Base-by-base conservation (phyloP, 2,329 filamentous ascomycete species). In the Aureobasidium sp. region DNA sequence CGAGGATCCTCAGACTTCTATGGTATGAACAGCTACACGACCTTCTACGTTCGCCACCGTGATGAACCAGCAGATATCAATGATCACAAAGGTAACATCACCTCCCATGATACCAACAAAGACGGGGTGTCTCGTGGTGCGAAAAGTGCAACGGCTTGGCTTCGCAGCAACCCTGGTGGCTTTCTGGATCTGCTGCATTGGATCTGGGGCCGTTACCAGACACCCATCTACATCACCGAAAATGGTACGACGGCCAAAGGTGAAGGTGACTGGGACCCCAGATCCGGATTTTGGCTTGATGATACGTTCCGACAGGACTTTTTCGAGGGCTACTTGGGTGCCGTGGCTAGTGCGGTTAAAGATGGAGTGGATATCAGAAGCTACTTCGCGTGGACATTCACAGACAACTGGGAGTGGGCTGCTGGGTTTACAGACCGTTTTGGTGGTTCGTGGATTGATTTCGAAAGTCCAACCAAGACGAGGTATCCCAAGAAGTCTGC, bases 171-270 rank as follows among this genome's bases (percentile, higher is more conserved):
- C 65, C 79, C 88, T 0, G 72, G 78, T 32, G 88, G 87, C 1
- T 94, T 93, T 78, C 80, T 86, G 52, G 83, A 87, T 64, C 74
- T 94, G 54, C 76, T 90, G 59, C 79, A 78, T 60, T 90, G 86
- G 86, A 75, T 90, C 56, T 86, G 81, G 65, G 82, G 86, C 65
- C 80, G 89, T 21, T 94, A 94, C 69, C 78, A 76, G 32, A 74
- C 79, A 60, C 88, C 89, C 32, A 90, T 94, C 71, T 91, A 89
- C 67, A 85, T 93, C 52, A 94, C 89, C 0, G 89, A 95, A 74
- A 94, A 90, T 68, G 89, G 89, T 35, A 94, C 88, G 3, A 88
- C 84, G 62, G 70, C 94, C 66, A 88, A 89, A 19, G 54, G 54
- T 3, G 89, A 95, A 74, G 3, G 11, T 11, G 6, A n/a, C 6